Evolutionary conservation across 257 asterid species (phyloP).

Genomic region (Solanum boliviense): DNA sequence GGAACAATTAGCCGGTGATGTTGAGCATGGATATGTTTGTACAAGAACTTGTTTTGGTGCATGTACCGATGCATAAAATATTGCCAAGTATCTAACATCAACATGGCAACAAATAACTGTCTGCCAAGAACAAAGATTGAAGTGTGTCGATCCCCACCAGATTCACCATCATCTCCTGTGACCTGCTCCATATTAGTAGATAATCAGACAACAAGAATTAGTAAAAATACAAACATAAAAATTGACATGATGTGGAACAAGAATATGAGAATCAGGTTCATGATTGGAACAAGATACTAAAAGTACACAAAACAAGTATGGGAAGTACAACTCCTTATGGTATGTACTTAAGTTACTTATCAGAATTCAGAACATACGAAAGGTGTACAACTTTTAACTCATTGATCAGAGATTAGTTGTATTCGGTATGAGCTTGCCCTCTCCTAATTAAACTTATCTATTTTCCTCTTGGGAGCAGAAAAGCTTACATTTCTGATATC

Average conservation of each 20-base stretch:
- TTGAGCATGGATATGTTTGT: conserved; percentile 78
- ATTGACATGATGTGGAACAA: background rate
- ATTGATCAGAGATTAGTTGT: background rate
- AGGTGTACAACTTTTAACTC: background rate
- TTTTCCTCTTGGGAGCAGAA: no score
- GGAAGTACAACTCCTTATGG: background rate
- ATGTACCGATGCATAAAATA: conserved; percentile 88
- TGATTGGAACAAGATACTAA: background rate
- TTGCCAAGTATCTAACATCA: conserved; percentile 83
- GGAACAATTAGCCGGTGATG: conserved; percentile 88
- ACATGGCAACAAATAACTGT: conserved; percentile 61
- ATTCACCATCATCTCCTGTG: conserved; percentile 35
- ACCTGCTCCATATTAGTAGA: conserved; percentile 30
- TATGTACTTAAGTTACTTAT: background rate
- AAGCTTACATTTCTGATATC: no score
- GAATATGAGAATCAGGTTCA: background rate
- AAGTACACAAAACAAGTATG: background rate
- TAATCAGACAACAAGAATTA: background rate
- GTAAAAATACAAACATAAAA: background rate
- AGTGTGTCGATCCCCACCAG: no score
- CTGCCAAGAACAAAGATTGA: background rate
- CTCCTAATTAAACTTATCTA: background rate
- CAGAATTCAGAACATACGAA: background rate
- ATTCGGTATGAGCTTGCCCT: background rate
- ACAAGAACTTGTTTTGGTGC: conserved; percentile 89